phyloP scores from a whole-genome alignment of 1,139 yeast genomes.

The Saccharomyces hybrid region DNA sequence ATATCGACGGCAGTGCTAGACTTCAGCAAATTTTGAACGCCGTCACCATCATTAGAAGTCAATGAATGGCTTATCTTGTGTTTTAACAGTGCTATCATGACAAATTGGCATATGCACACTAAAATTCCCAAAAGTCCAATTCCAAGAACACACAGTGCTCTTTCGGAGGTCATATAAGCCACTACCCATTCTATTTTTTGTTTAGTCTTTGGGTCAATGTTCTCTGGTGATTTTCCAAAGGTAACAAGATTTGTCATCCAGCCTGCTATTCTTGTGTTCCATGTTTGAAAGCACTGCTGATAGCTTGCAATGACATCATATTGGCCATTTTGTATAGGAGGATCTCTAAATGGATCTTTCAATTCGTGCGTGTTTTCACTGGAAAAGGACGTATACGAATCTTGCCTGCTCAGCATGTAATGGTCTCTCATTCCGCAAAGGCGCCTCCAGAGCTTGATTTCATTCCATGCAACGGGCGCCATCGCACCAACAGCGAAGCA shows the following conservation, averaged over 20 bases:
- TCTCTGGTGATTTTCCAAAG: constrained; percentile 13
- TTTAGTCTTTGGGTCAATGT: constrained; percentile 10
- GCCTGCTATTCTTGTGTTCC: constrained; percentile 14
- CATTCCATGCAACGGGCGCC: constrained; percentile 40
- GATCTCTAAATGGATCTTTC: constrained; percentile 7
- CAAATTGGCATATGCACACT: constrained; percentile 42
- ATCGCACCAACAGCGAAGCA: constrained; percentile 37
- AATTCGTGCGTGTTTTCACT: neutral
- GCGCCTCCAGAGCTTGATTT: constrained; percentile 46
- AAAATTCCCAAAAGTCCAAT: constrained; percentile 45
- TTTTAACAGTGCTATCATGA: constrained; percentile 33
- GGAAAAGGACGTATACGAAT: neutral
- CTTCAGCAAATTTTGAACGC: neutral
- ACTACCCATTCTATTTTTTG: constrained; percentile 40
- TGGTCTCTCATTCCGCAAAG: constrained; percentile 29
- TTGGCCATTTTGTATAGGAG: neutral
- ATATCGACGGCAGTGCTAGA: constrained; percentile 2
- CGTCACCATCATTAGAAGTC: neutral
- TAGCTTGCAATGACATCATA: constrained; percentile 28
- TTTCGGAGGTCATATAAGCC: constrained; percentile 43
- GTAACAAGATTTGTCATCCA: constrained; percentile 17
- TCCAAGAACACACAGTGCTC: constrained; percentile 40
- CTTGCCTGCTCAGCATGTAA: constrained; percentile 9
- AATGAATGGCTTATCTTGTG: constrained; percentile 11
- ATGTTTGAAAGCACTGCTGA: constrained; percentile 29